Conservation (phyloP, 2,329 filamentous ascomycete species). For the Nannizziopsis barbatae region DNA sequence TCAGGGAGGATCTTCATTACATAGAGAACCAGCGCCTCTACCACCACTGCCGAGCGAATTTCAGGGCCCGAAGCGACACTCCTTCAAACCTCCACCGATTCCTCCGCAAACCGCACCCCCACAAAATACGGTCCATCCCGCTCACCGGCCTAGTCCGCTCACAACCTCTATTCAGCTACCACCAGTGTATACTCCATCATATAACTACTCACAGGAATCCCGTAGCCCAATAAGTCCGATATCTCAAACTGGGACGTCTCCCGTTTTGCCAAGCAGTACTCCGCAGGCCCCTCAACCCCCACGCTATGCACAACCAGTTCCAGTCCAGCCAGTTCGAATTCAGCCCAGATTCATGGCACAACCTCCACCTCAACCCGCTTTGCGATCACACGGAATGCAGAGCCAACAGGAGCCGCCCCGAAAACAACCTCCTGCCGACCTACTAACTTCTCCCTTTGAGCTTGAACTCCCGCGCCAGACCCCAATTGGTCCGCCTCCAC, state of each 20-base stretch:
- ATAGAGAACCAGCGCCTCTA: constrained; percentile 25
- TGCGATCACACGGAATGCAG: constrained; percentile 20
- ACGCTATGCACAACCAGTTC: not conserved
- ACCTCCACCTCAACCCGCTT: constrained; percentile 13
- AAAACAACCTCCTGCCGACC: constrained; percentile 39
- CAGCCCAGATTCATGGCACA: not conserved
- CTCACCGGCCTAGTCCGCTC: not conserved
- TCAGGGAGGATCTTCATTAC: constrained; percentile 15
- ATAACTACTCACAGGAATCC: constrained; percentile 6
- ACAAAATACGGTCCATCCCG: not conserved
- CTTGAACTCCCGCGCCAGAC: constrained; percentile 43
- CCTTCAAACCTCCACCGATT: not conserved
- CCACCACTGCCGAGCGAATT: constrained; percentile 29
- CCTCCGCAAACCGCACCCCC: not conserved
- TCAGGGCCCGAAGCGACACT: not conserved
- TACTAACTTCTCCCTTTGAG: constrained; percentile 54
- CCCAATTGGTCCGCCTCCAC: constrained; percentile 51
- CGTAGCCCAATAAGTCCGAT: constrained; percentile 5
- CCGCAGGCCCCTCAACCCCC: constrained; percentile 20
- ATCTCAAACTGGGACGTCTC: not conserved
- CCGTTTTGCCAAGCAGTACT: not conserved
- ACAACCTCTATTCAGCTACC: not conserved
- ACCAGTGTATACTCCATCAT: constrained; percentile 1
- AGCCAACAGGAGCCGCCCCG: constrained; percentile 18
- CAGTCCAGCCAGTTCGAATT: constrained; percentile 9